These are phyloP conservation scores for Trichoderma sp. DNA, from an alignment of 2,329 filamentous ascomycete species.

Conservation along the genomic window DNA sequence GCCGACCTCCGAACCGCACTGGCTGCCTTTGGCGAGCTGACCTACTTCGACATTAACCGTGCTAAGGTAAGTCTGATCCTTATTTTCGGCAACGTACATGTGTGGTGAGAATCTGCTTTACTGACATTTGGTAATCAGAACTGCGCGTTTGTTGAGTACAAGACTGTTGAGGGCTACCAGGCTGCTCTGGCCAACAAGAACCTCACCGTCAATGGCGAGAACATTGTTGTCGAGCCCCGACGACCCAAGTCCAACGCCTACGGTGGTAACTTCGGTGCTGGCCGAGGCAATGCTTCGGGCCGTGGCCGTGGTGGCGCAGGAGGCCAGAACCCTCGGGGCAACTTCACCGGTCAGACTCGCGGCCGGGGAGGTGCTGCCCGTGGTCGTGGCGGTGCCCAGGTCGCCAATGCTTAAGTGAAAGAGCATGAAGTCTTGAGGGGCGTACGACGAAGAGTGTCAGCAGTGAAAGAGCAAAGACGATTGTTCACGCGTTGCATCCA, in stretches of 20 bases:
- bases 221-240: conserved; percentile 85
- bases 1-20: conserved; percentile 72
- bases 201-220: conserved; percentile 79
- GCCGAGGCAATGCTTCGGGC: conserved; percentile 61
- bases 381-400: conserved; percentile 62
- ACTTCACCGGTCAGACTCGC: conserved; percentile 67
- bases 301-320: conserved; percentile 68
- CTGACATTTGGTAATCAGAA: conserved; percentile 60
- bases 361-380: conserved; percentile 68
- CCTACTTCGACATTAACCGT: conserved; percentile 77
- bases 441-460: background rate
- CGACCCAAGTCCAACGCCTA: conserved; percentile 73
- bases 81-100: background rate
- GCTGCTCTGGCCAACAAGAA: conserved; percentile 83
- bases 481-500: background rate
- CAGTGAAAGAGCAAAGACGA: background rate
- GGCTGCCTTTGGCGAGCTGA: conserved; percentile 69
- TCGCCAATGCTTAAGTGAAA: conserved; percentile 48
- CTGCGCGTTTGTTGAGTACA: conserved; percentile 96
- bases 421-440: background rate
- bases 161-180: conserved; percentile 76
- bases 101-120: conserved; percentile 31
- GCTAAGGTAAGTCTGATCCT: conserved; percentile 66
- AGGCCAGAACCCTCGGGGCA: conserved; percentile 66
- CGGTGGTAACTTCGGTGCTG: conserved; percentile 66